Percentiles rank a stretch among this genome's conserved stretches.
These are phyloP conservation scores for Eutypa lata DNA, from an alignment of 2,329 filamentous ascomycete species.

Conservation along the genomic window DNA sequence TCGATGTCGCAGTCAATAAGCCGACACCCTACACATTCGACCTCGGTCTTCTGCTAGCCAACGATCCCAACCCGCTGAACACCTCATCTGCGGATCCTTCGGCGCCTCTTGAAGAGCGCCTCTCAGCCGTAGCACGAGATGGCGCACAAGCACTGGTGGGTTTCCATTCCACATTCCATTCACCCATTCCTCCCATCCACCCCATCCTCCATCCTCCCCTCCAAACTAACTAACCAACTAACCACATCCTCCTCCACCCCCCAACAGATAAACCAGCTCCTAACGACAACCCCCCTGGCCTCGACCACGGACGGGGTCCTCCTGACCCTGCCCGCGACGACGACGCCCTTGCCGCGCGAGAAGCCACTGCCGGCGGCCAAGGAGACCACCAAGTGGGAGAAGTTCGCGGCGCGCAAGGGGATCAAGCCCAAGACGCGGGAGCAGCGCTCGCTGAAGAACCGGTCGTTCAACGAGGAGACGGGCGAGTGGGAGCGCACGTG, in stretches of 20 bases:
- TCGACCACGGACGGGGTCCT: conserved; percentile 70
- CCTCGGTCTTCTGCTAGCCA: conserved; percentile 72
- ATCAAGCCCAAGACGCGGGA: conserved; percentile 87
- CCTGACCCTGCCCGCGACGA: conserved; percentile 68
- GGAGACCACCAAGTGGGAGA: conserved; percentile 88
- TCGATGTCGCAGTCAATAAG: conserved; percentile 26
- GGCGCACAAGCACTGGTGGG: conserved; percentile 75
- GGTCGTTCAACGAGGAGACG: conserved; percentile 78
- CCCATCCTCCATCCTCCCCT: not conserved
- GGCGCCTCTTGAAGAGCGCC: conserved; percentile 60
- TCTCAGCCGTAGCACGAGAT: conserved; percentile 76
- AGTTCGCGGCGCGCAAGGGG: conserved; percentile 94
- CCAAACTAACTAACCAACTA: not conserved
- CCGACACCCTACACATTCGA: conserved; percentile 30
- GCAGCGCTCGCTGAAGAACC: conserved; percentile 63
- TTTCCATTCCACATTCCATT: not conserved
- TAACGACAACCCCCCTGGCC: conserved; percentile 79
- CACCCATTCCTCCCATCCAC: not conserved
- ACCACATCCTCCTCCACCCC: not conserved
- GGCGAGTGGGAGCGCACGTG: conserved; percentile 92
- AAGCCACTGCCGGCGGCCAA: conserved; percentile 84
- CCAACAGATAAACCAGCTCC: conserved; percentile 75
- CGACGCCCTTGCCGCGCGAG: conserved; percentile 78
- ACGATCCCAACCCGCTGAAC: conserved; percentile 73
- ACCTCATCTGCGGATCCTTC: conserved; percentile 35